phyloP scores from a whole-genome alignment of 2,329 filamentous ascomycete species.

The Verticillium alfalfae region DNA sequence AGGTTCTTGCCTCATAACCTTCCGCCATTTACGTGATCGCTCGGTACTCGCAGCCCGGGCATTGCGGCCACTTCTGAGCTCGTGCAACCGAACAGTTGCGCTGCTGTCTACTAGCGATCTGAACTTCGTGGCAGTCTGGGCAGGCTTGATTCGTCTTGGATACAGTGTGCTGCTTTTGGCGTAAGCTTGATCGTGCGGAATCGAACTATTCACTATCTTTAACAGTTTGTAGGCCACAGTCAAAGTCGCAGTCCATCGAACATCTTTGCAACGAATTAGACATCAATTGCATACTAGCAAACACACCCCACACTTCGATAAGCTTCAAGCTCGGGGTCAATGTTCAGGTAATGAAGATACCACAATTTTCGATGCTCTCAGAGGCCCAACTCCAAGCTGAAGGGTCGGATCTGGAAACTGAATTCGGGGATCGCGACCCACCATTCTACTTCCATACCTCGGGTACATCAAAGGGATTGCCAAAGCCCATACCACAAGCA shows the following conservation, averaged over 20 bases:
- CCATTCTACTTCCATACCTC: slow-evolving; percentile 61
- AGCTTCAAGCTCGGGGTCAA: not conserved
- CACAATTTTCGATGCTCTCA: not conserved
- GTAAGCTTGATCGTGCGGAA: slow-evolving; percentile 18
- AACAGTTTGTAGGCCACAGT: slow-evolving; percentile 32
- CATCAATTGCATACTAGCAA: slow-evolving; percentile 35
- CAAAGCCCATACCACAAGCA: slow-evolving; percentile 57
- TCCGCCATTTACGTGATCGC: slow-evolving; percentile 19
- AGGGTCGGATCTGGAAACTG: not conserved
- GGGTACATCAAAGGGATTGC: slow-evolving; percentile 57
- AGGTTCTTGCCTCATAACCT: slow-evolving; percentile 17
- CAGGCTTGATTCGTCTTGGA: slow-evolving; percentile 52
- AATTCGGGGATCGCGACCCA: slow-evolving; percentile 19
- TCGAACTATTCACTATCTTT: too few species aligned
- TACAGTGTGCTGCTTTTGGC: slow-evolving; percentile 52
- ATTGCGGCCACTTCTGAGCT: slow-evolving; percentile 5
- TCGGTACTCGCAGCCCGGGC: slow-evolving; percentile 26
- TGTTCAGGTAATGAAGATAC: not conserved
- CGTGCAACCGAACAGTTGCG: slow-evolving; percentile 25
- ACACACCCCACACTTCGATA: not conserved
- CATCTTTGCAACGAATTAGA: slow-evolving; percentile 45
- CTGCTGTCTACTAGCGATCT: slow-evolving; percentile 51
- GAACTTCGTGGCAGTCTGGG: slow-evolving; percentile 54
- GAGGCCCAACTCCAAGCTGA: not conserved
- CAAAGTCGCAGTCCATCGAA: slow-evolving; percentile 37